A percentile compares a stretch with the other conserved stretches of the same genome.
Conservation (phyloP, 192 early-diverging fungal species). For the Linnemannia elongata region DNA sequence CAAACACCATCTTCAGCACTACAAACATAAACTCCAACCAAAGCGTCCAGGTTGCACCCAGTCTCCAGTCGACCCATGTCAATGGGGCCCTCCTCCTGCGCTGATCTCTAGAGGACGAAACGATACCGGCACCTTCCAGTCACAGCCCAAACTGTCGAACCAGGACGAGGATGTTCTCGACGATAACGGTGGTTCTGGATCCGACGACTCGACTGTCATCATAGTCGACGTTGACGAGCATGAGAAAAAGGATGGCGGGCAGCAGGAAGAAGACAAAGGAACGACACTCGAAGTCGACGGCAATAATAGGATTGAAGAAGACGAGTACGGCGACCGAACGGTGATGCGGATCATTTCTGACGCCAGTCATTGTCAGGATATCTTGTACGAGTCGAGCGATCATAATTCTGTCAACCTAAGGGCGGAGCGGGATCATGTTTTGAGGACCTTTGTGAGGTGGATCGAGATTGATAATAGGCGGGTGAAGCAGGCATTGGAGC, state of each 20-base stretch:
- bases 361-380: constrained; percentile 49
- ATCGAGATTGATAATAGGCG: constrained; percentile 34
- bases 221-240: background rate
- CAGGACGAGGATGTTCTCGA: background rate
- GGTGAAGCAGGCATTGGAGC: background rate
- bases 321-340: constrained; percentile 1
- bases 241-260: background rate
- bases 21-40: background rate
- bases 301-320: background rate
- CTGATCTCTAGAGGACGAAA: background rate
- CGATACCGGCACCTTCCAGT: background rate
- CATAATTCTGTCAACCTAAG: constrained; percentile 21
- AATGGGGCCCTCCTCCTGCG: background rate
- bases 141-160: background rate
- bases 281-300: background rate
- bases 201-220: background rate
- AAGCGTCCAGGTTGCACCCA: background rate
- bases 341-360: constrained; percentile 39
- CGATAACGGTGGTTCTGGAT: background rate
- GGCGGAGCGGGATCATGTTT: constrained; percentile 37
- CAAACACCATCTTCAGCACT: background rate
- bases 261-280: background rate
- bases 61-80: background rate
- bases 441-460: constrained; percentile 52
- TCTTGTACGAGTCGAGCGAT: constrained; percentile 43